A percentile compares a stretch with the other conserved stretches of the same genome.
Conservation (phyloP, 2,329 filamentous ascomycete genomes). For the Talaromyces sp. region DNA sequence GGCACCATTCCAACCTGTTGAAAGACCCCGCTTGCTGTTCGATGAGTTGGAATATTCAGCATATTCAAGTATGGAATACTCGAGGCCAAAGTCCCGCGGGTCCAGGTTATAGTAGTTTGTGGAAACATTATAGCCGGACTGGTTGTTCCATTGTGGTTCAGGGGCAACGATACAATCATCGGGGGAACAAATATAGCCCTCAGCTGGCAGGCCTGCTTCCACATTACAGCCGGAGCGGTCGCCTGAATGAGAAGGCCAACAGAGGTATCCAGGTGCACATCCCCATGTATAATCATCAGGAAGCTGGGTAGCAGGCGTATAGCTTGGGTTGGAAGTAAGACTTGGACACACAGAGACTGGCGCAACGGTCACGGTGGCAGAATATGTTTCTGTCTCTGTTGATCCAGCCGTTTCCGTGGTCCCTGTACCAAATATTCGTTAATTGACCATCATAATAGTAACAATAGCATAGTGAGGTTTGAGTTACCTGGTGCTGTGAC, state of each 20-base stretch:
- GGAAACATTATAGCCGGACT: slow-evolving; percentile 50
- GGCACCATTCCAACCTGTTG: background rate
- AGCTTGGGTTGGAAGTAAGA: slow-evolving; percentile 33
- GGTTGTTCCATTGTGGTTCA: slow-evolving; percentile 21
- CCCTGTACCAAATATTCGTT: background rate
- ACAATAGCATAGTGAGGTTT: too few species aligned
- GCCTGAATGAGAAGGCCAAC: slow-evolving; percentile 37
- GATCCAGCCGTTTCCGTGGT: background rate
- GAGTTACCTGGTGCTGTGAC: slow-evolving; percentile 9
- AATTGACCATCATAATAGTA: background rate
- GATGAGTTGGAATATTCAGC: background rate
- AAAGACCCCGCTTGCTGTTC: slow-evolving; percentile 4
- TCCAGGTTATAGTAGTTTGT: slow-evolving; percentile 68
- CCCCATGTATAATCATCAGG: slow-evolving; percentile 45
- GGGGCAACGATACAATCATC: slow-evolving; percentile 43
- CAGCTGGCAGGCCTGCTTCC: slow-evolving; percentile 43
- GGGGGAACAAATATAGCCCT: slow-evolving; percentile 43
- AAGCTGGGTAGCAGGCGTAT: slow-evolving; percentile 27
- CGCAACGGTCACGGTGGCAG: slow-evolving; percentile 1
- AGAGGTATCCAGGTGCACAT: slow-evolving; percentile 48
- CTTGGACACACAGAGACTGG: slow-evolving; percentile 29
- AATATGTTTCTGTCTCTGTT: background rate
- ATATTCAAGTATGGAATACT: slow-evolving; percentile 60
- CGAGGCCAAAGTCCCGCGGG: slow-evolving; percentile 64
- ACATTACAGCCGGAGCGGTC: slow-evolving; percentile 42